Base-by-base conservation (phyloP, 495 filamentous ascomycete species). In the Penicillium angulare region DNA sequence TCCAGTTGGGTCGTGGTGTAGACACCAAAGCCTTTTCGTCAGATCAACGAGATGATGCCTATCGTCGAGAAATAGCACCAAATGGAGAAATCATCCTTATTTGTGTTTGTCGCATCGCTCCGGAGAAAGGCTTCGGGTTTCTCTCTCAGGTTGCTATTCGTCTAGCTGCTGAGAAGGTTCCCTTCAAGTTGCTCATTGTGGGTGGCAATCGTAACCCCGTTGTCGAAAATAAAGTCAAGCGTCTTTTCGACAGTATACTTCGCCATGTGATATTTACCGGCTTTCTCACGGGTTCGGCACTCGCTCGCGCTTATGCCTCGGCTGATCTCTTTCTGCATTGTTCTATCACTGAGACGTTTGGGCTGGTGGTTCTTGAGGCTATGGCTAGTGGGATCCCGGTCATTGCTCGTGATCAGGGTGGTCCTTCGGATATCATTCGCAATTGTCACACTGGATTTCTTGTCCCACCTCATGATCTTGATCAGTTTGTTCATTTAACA, bases 361-460 rank as follows among this genome's bases (percentile, higher is more conserved):
- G 83, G 1, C 65, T 86, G 16, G 81, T 85, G 1, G 80, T 85
- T 3, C 65, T 86, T 0, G 83, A 86, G 56, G 77, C 79, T 5
- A 85, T 86, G 83, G 81, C 82, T 0, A 83, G 80, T 59, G 81
- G 80, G 7, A 65, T 86, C 3, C 81, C 82, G 0, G 82, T 86
- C 7, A 74, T 86, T 43, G 83, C 82, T 6, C 71, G 82, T 35
- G 81, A 85, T 53, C 78, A 83, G 54, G 83, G 83, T 18, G 83
- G 83, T 7, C 83, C 83, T 5, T 80, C 77, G 24, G 82, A 86
- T 60, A 85, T 80, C 22, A 72, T 86, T 34, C 68, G 66, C 22
- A 56, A 84, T 51, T 74, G 74, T 15, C 61, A 75, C 50, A 80
- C 77, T 0, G 83, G 83, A 24, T 85, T 76, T 54, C 65, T 86